phyloP scores from a whole-genome alignment of 371 early-diverging fungal genomes.

The Blyttiomyces sp. region DNA sequence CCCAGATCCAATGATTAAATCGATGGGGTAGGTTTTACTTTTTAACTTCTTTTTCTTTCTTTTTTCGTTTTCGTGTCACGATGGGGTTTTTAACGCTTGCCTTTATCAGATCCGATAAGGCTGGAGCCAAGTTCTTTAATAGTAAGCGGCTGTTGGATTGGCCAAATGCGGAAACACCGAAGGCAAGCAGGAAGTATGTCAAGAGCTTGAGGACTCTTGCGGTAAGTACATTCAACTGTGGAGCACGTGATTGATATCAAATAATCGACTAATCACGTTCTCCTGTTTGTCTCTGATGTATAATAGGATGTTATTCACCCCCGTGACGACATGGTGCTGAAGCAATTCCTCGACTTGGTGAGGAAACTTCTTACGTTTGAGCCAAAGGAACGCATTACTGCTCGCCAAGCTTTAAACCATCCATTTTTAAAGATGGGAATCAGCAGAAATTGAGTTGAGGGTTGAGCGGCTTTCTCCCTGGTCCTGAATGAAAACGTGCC shows the following conservation, averaged over 20 bases:
- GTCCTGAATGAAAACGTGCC: neutral
- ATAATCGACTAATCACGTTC: neutral
- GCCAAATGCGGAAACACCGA: constrained; percentile 62
- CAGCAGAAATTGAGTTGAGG: neutral
- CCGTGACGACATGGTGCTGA: constrained; percentile 10
- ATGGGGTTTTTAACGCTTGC: neutral
- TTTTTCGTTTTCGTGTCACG: neutral
- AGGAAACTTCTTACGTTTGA: constrained; percentile 80
- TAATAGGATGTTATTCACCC: constrained; percentile 23
- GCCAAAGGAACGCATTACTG: constrained; percentile 88
- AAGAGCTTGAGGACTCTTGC: constrained; percentile 55
- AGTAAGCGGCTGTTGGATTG: constrained; percentile 54
- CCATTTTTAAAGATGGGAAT: constrained; percentile 63
- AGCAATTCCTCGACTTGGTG: constrained; percentile 74
- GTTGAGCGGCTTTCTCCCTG: neutral
- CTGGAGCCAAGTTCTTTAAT: constrained; percentile 41
- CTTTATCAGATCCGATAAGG: neutral
- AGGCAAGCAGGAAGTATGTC: constrained; percentile 67
- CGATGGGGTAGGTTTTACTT: neutral
- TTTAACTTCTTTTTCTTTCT: neutral
- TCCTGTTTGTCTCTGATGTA: neutral
- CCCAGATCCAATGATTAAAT: constrained; percentile 14
- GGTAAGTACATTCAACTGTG: constrained; percentile 34
- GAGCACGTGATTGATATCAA: neutral
- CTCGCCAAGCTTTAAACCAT: constrained; percentile 82